Conservation (phyloP, 805 yeast species). For the Citeromyces matritensis region DNA sequence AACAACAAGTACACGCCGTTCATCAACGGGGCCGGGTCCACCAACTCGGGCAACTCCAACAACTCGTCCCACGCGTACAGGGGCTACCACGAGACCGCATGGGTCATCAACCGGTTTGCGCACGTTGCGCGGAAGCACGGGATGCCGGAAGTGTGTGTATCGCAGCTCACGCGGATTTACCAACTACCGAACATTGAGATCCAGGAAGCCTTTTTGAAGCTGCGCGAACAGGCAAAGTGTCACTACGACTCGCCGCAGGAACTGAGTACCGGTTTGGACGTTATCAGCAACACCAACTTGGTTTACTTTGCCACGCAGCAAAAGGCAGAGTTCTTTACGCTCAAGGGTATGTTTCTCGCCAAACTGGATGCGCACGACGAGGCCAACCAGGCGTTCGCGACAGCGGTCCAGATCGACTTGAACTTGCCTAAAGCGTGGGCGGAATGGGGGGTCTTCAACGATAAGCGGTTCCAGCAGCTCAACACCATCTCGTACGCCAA, state of each 20-base stretch:
- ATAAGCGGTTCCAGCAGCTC: slow-evolving; percentile 73
- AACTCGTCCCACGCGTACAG: slow-evolving; percentile 83
- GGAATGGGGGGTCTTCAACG: slow-evolving; percentile 97
- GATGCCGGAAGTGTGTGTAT: slow-evolving; percentile 93
- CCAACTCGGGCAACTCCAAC: slow-evolving; percentile 35
- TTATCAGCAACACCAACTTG: slow-evolving; percentile 87
- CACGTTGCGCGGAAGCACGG: slow-evolving; percentile 96
- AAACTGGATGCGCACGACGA: slow-evolving; percentile 83
- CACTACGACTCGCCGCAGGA: slow-evolving; percentile 89
- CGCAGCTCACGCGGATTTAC: slow-evolving; percentile 84
- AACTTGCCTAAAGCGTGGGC: slow-evolving; percentile 98
- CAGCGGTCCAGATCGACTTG: slow-evolving; percentile 92
- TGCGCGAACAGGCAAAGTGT: slow-evolving; percentile 95
- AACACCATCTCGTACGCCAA: slow-evolving; percentile 73
- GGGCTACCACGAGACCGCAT: slow-evolving; percentile 97
- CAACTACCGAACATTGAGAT: slow-evolving; percentile 95
- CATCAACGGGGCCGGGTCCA: slow-evolving; percentile 70
- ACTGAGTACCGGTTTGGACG: slow-evolving; percentile 89
- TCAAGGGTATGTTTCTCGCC: slow-evolving; percentile 96
- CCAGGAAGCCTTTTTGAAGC: slow-evolving; percentile 91
- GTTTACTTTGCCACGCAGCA: slow-evolving; percentile 96
- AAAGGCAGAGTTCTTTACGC: slow-evolving; percentile 93
- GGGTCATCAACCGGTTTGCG: slow-evolving; percentile 97
- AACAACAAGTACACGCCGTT: slow-evolving; percentile 90
- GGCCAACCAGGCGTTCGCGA: slow-evolving; percentile 95